These are phyloP conservation scores for Jamesozyma gamospora DNA, from an alignment of 805 yeast genomes.

Conservation along the genomic window DNA sequence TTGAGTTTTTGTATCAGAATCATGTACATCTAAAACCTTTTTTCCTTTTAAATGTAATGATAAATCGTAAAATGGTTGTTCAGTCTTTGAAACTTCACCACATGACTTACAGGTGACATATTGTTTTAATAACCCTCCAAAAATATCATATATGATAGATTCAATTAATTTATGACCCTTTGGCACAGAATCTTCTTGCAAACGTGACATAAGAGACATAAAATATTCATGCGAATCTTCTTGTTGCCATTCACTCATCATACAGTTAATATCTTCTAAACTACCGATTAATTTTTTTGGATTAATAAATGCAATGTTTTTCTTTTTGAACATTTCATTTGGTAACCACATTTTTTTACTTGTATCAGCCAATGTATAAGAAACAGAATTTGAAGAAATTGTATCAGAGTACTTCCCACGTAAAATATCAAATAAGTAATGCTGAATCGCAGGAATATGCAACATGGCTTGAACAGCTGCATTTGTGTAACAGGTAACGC, in stretches of 20 bases:
- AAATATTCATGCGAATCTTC: conserved; percentile 97
- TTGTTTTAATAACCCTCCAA: conserved; percentile 85
- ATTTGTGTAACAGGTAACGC: conserved; percentile 95
- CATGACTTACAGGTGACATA: conserved; percentile 76
- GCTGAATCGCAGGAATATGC: conserved; percentile 85
- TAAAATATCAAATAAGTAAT: conserved; percentile 61
- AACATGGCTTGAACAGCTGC: conserved; percentile 86
- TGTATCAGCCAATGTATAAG: conserved; percentile 58
- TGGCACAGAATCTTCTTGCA: conserved; percentile 90
- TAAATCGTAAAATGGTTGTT: conserved; percentile 89
- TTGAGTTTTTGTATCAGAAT: not conserved
- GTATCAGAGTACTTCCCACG: conserved; percentile 40
- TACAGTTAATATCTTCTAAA: conserved; percentile 77
- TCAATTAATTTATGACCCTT: conserved; percentile 74
- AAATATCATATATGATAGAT: conserved; percentile 81
- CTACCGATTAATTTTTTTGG: conserved; percentile 66
- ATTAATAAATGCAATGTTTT: conserved; percentile 42
- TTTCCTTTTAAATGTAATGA: conserved; percentile 62
- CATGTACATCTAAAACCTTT: conserved; percentile 26
- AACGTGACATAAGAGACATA: conserved; percentile 78
- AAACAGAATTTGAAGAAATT: conserved; percentile 48
- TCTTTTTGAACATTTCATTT: conserved; percentile 32
- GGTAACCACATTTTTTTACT: conserved; percentile 58
- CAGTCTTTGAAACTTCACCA: conserved; percentile 72
- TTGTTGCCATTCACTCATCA: conserved; percentile 97